Evolutionary conservation across 352 stramenopile species (phyloP), one percentile per base, ranked within the genome.

Genomic region (Globisporangium barbulae): DNA sequence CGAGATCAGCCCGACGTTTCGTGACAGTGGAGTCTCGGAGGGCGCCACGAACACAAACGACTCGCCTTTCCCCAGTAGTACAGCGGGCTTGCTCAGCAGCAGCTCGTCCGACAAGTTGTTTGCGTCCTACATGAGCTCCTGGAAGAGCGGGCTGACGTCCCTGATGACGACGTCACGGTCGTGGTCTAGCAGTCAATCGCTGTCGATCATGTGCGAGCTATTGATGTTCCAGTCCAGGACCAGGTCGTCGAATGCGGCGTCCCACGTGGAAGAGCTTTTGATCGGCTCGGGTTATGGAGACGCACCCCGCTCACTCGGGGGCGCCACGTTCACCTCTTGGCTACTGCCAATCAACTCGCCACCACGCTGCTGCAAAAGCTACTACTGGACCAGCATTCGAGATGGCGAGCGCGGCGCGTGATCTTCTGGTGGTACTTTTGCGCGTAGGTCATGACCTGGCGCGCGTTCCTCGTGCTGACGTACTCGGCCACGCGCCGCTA

Each of bases 361-460:
- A 5, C 42, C 35, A 19, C 35, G 12, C 35, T 9, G 35, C 35
- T 17, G 35, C 33, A 39, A 39, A 39, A 5, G 41, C 42, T 48
- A 17, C 42, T 8, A 17, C 15, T 48, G 42, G 1, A 17, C 19
- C 15, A 21, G 42, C 42, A 48, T 21, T 48, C 15, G 17, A 48
- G 42, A n/a, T 21, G 21, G 17, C 17, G 42, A 5, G 42, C 42
- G 17, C 77, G 72, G 19, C 76, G 63, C 33, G 74, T 73, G 63
- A 85, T 79, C 69, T 90, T 90, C 73, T 90, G 79, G 30, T 78
- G 76, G 68, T 98, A 98, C 72, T 98, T 98, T 76, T 98, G 94
- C 6, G 93, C 94, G 67, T 98, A 93, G 4, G 79, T 93, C 76
- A 84, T 84, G 53, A 97, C 97, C 69, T 99, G 96, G 6, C 93